Percentiles rank a stretch among this genome's conserved stretches.
Conservation (phyloP, 1,139 yeast species). For the Kodamaea sp. region DNA sequence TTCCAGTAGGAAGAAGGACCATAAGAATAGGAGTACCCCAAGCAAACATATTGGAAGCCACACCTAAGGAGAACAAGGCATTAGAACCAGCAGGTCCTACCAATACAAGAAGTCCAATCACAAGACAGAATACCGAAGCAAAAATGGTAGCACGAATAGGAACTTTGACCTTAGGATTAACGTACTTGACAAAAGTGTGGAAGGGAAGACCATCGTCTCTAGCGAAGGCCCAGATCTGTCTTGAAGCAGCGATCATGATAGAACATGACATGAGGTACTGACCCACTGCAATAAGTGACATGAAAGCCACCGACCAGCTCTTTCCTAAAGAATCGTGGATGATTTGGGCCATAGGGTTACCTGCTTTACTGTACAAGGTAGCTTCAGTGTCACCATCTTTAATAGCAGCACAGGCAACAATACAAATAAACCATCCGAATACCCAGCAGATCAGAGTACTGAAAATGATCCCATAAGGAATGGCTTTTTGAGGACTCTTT, state of each 20-base stretch:
- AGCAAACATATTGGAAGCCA: conserved; percentile 45
- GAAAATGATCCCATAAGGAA: conserved; percentile 27
- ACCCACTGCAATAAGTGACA: conserved; percentile 58
- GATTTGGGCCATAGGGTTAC: conserved; percentile 66
- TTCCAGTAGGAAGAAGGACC: conserved; percentile 43
- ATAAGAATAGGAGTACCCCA: conserved; percentile 47
- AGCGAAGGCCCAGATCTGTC: conserved; percentile 55
- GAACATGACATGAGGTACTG: conserved; percentile 70
- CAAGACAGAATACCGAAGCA: conserved; percentile 27
- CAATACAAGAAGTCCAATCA: conserved; percentile 33
- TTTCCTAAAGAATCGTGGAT: conserved; percentile 66
- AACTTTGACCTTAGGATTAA: conserved; percentile 25
- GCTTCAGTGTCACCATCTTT: conserved; percentile 47
- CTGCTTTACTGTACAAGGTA: conserved; percentile 42
- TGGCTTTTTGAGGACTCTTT: conserved; percentile 25
- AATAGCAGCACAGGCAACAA: conserved; percentile 56
- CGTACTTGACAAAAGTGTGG: conserved; percentile 29
- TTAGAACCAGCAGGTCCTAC: conserved; percentile 39
- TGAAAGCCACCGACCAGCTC: conserved; percentile 67
- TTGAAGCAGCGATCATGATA: conserved; percentile 49
- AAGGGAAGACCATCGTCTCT: conserved; percentile 48
- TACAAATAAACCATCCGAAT: conserved; percentile 58
- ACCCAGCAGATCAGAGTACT: conserved; percentile 50
- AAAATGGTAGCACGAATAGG: conserved; percentile 39
- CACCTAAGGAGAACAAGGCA: conserved; percentile 52